These are phyloP conservation scores for Debaryomyces robertsiae DNA, from an alignment of 1,139 yeast species.

Conservation along the genomic window DNA sequence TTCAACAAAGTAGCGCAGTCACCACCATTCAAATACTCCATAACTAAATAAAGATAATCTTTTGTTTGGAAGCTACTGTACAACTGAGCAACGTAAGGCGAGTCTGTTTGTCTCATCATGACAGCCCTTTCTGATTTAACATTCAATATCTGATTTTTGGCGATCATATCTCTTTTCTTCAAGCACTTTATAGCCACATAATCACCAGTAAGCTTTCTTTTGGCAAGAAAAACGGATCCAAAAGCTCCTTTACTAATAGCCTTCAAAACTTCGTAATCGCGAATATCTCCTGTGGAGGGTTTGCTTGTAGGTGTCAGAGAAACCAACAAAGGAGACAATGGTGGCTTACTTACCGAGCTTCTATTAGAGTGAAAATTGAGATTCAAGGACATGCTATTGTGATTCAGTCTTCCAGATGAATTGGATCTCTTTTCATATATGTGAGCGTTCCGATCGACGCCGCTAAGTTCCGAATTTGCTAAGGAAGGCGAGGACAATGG, in stretches of 20 bases:
- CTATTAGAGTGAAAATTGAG: conserved; percentile 15
- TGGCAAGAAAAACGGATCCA: conserved; percentile 90
- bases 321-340: conserved; percentile 78
- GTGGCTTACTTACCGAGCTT: conserved; percentile 48
- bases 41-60: conserved; percentile 85
- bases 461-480: conserved; percentile 15
- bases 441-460: conserved; percentile 2
- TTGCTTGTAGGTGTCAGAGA: conserved; percentile 55
- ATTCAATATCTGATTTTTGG: conserved; percentile 93
- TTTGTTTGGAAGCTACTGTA: conserved; percentile 88
- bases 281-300: conserved; percentile 67
- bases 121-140: conserved; percentile 95
- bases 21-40: conserved; percentile 97
- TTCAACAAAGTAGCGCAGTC: conserved; percentile 88
- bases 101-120: conserved; percentile 94
- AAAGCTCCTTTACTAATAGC: conserved; percentile 98
- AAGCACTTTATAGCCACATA: conserved; percentile 95
- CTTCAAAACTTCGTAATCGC: conserved; percentile 86
- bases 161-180: conserved; percentile 93
- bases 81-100: conserved; percentile 90
- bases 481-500: conserved; percentile 50
- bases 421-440: conserved; percentile 20
- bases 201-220: conserved; percentile 85
- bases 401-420: conserved; percentile 19
- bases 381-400: conserved; percentile 19